Percentiles rank a stretch among this genome's conserved stretches.
Conservation (phyloP, 2,329 filamentous ascomycete genomes). For the Fusarium secorum region DNA sequence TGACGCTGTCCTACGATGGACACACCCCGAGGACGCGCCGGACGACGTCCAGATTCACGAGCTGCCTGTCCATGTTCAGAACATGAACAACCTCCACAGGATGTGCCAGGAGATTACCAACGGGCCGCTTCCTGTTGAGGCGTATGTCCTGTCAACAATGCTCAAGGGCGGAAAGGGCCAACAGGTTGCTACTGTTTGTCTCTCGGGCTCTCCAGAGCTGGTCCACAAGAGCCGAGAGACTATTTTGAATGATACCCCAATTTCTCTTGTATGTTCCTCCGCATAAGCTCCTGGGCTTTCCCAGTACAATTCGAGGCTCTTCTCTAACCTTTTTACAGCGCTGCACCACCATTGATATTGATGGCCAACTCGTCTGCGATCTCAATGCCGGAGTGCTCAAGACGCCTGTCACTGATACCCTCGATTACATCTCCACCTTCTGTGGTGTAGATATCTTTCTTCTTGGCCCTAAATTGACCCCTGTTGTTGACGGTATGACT, state of each 20-base stretch:
- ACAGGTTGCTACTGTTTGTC: constrained; percentile 85
- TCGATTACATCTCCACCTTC: constrained; percentile 85
- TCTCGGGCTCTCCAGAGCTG: constrained; percentile 85
- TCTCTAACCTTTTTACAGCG: constrained; percentile 63
- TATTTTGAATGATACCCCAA: constrained; percentile 89
- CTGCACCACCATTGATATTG: constrained; percentile 92
- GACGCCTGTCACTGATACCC: constrained; percentile 78
- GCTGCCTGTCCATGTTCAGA: constrained; percentile 89
- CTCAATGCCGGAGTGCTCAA: constrained; percentile 71
- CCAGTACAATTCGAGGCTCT: background rate
- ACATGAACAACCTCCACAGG: constrained; percentile 79
- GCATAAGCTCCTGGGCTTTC: background rate
- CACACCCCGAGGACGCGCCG: constrained; percentile 85
- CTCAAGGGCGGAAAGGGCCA: constrained; percentile 74
- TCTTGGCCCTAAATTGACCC: constrained; percentile 85
- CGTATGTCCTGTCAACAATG: constrained; percentile 82
- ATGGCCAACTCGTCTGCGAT: constrained; percentile 89
- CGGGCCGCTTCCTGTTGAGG: constrained; percentile 75
- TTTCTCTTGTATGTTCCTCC: constrained; percentile 78
- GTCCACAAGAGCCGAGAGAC: constrained; percentile 90
- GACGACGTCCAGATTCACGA: constrained; percentile 87
- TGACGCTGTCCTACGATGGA: constrained; percentile 90
- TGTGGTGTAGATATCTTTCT: constrained; percentile 98
- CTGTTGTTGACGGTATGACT: constrained; percentile 76
- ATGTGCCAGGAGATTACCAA: constrained; percentile 85